Conservation (phyloP, 2,329 filamentous ascomycete genomes). For the Epichloe glyceriae region DNA sequence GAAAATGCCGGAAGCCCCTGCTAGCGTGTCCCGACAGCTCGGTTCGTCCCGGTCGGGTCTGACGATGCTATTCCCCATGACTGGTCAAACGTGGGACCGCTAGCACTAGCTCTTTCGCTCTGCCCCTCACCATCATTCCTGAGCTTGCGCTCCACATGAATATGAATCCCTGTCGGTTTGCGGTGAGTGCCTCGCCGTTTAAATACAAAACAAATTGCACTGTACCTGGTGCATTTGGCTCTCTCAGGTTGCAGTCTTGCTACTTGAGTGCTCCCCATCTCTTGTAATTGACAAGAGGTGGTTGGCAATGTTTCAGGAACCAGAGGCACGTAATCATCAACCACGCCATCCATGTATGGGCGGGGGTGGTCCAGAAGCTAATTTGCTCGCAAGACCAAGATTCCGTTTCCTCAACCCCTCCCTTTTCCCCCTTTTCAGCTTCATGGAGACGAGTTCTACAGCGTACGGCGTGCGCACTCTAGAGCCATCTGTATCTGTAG, state of each 20-base stretch:
- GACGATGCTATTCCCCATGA: slow-evolving; percentile 10
- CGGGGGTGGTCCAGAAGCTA: neutral
- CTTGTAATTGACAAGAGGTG: too few relatives aligned
- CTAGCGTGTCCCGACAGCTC: slow-evolving; percentile 25
- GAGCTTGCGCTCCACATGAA: neutral
- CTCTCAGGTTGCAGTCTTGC: neutral
- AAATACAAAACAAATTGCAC: neutral
- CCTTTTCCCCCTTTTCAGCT: neutral
- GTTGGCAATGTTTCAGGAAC: too few relatives aligned
- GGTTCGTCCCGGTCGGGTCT: slow-evolving; percentile 17
- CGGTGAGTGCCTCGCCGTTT: neutral
- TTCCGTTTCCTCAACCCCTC: neutral
- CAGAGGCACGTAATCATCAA: too few relatives aligned
- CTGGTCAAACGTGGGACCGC: slow-evolving; percentile 15
- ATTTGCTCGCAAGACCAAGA: neutral
- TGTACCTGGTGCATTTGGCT: neutral
- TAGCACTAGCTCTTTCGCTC: neutral
- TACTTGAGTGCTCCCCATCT: too few relatives aligned
- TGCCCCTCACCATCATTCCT: neutral
- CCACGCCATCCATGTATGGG: too few relatives aligned
- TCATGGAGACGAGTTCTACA: neutral
- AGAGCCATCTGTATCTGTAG: too few relatives aligned
- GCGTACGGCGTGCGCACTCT: too few relatives aligned
- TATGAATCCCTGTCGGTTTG: neutral
- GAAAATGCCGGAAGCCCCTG: slow-evolving; percentile 1